Conservation (phyloP, 2,329 filamentous ascomycete species). For the Colletotrichum tropicale region DNA sequence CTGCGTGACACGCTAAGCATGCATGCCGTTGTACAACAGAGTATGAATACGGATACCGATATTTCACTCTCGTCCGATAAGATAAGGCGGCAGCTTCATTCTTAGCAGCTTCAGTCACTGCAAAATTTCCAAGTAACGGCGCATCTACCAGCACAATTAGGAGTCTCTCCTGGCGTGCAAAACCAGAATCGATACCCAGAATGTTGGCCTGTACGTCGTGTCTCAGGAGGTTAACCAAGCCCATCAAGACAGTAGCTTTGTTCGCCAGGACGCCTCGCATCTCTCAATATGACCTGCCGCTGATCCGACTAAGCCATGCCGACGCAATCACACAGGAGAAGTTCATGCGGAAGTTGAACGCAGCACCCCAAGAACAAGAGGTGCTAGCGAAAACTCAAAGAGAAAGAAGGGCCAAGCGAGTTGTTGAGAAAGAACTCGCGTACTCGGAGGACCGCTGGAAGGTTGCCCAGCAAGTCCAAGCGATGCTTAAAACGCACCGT, state of each 20-base stretch:
- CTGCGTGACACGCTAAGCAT: not conserved
- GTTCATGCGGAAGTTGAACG: not conserved
- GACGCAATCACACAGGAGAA: not conserved
- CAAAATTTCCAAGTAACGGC: not conserved
- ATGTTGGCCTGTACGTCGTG: not conserved
- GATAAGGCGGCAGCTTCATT: not conserved
- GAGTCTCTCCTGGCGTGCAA: not conserved
- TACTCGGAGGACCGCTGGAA: constrained; percentile 74
- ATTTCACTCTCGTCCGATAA: not conserved
- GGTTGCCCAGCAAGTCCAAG: constrained; percentile 70
- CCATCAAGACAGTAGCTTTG: not conserved
- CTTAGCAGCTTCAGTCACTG: not conserved
- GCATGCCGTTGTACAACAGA: not conserved
- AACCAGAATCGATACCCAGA: not conserved
- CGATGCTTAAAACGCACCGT: constrained; percentile 62
- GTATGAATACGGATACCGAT: not conserved
- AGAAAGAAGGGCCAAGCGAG: constrained; percentile 35
- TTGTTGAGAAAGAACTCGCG: constrained; percentile 60
- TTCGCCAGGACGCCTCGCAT: not conserved
- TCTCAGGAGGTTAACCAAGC: not conserved
- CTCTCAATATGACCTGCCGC: not conserved
- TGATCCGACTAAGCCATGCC: not conserved
- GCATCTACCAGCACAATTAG: not conserved
- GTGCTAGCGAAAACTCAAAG: constrained; percentile 21
- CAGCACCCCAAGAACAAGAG: not conserved